These are phyloP conservation scores for Orbilia ellipsospora DNA, from an alignment of 2,329 filamentous ascomycete species.

Conservation along the genomic window DNA sequence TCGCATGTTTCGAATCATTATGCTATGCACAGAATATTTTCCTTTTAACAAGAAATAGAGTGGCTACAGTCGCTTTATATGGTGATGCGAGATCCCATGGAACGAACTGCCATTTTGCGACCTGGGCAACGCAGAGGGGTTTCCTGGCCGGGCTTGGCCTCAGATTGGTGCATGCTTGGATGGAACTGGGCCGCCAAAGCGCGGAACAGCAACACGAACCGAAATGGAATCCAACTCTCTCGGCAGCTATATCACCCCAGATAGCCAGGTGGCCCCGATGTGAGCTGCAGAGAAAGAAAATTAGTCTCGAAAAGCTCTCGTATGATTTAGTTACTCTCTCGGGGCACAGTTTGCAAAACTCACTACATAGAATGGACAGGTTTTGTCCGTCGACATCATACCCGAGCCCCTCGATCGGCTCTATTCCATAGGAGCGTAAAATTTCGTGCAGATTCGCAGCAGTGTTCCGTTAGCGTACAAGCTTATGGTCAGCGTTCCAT, in stretches of 20 bases:
- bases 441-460: conserved; percentile 43
- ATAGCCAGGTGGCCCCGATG: conserved; percentile 46
- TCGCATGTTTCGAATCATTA: not conserved
- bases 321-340: not conserved
- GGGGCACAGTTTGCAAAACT: conserved; percentile 5
- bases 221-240: not conserved
- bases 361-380: conserved; percentile 47
- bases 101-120: conserved; percentile 28
- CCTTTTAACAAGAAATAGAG: not conserved
- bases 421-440: conserved; percentile 30
- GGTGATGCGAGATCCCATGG: not conserved
- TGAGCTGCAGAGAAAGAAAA: conserved; percentile 20
- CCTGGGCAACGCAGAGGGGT: not conserved
- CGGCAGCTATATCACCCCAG: conserved; percentile 30
- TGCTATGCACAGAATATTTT: no score
- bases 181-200: conserved; percentile 37
- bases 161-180: conserved; percentile 33
- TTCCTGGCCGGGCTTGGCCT: conserved; percentile 14
- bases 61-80: conserved; percentile 20
- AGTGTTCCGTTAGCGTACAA: no score
- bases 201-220: conserved; percentile 14
- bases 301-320: not conserved
- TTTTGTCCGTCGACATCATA: conserved; percentile 46
- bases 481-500: no score
- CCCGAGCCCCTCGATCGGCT: conserved; percentile 36